A percentile compares a stretch with the other conserved stretches of the same genome.
These are phyloP conservation scores for Ceratobasidium sp. DNA, from an alignment of 1,284 basidiomycete species.

Conservation along the genomic window DNA sequence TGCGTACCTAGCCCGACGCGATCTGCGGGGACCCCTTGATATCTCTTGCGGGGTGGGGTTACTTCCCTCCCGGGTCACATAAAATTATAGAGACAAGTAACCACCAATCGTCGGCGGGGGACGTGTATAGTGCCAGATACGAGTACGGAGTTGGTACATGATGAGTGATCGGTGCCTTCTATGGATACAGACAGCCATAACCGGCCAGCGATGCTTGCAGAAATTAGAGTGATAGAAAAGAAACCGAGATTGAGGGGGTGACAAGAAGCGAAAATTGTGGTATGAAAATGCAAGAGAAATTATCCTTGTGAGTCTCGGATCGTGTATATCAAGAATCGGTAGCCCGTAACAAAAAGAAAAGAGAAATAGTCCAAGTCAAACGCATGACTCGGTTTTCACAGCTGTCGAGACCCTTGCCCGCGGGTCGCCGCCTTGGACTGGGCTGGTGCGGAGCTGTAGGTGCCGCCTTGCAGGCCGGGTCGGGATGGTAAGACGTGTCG, in stretches of 20 bases:
- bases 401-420: background rate
- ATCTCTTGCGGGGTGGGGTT: no score
- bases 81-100: background rate
- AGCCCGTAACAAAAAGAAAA: background rate
- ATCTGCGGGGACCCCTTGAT: no score
- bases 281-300: constrained; percentile 28
- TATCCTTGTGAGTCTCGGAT: constrained; percentile 14
- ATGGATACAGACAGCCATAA: constrained; percentile 31
- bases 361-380: constrained; percentile 3
- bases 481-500: constrained; percentile 16
- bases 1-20: no score
- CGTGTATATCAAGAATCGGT: constrained; percentile 32
- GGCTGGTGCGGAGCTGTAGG: constrained; percentile 15
- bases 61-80: no score
- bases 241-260: constrained; percentile 2
- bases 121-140: constrained; percentile 40
- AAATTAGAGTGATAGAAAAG: background rate
- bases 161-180: constrained; percentile 32
- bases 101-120: constrained; percentile 41
- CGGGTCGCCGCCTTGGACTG: constrained; percentile 5
- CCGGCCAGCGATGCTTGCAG: background rate
- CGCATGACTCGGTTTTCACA: constrained; percentile 2
- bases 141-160: constrained; percentile 31
- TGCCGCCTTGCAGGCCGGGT: constrained; percentile 8
- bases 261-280: constrained; percentile 15